Base-by-base conservation (phyloP, 2,329 filamentous ascomycete genomes). In the Cladorrhinum sp. region DNA sequence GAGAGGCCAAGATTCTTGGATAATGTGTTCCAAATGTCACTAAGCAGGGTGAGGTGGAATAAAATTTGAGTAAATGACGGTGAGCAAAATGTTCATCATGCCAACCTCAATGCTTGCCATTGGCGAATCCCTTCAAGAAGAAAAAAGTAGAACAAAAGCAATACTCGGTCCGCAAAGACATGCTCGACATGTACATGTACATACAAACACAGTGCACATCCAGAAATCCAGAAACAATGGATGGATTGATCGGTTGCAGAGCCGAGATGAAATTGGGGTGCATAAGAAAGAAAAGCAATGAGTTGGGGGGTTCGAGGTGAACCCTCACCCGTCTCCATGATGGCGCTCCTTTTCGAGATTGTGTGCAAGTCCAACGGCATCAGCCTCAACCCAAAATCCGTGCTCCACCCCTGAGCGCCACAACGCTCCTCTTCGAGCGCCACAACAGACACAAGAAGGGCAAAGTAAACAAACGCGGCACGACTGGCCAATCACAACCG, bases 401-500 rank as follows among this genome's bases (percentile, higher is more conserved):
- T 10, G 12, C 20, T 46, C 12, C 24, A 49, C 18, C 46, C 24
- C 51, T 42, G 10, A 21, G 2, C 7, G 46, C 33, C 33, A 36
- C 33, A 55, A 33, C 42, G 21, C 26, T 42, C 49, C 21, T 52
- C 16, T 50, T 20, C 21, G 21, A 14, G 24, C 49, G 21, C 49
- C 49, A 51, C 49, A 16, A 4, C 16, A n/a, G 36, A 7, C 50
- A 28, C 26, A 54, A 52, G 28, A 10, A 3, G 5, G 36, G 55
- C 30, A 62, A 66, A 65, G 67, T 69, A 69, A 69, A 69, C 67
- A 69, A 69, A 69, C 67, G 60, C 54, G 62, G 54, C 42, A 23
- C 33, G 4, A 7, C 16, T 51, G 51, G 9, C 66, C 59, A 68
- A 68, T 69, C 65, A 64, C 3, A 24, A 52, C 24, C 21, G 23